These are phyloP conservation scores for Phaeosphaeria sp. DNA, from an alignment of 2,329 filamentous ascomycete species.

Conservation along the genomic window DNA sequence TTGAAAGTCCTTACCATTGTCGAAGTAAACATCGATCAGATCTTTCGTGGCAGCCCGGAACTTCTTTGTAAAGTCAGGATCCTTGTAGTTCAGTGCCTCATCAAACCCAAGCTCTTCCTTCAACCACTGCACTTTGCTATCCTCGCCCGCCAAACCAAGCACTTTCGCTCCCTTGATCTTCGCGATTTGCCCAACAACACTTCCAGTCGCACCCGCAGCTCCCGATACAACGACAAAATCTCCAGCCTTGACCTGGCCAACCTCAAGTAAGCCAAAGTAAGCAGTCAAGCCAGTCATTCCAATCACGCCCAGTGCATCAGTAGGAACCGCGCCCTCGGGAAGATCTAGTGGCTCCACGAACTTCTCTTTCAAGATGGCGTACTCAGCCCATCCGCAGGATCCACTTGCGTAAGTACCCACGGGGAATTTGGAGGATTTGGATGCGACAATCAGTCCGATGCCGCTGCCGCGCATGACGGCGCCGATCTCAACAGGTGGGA, in stretches of 20 bases:
- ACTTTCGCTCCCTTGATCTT: slow-evolving; percentile 69
- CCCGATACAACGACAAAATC: slow-evolving; percentile 80
- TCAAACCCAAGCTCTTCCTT: slow-evolving; percentile 61
- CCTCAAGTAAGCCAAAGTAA: slow-evolving; percentile 74
- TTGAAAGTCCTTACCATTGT: slow-evolving; percentile 45
- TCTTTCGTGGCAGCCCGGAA: slow-evolving; percentile 55
- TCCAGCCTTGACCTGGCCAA: slow-evolving; percentile 71
- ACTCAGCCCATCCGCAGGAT: slow-evolving; percentile 69
- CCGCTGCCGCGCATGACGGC: slow-evolving; percentile 71
- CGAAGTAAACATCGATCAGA: slow-evolving; percentile 60
- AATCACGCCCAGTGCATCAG: slow-evolving; percentile 60
- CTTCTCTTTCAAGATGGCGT: slow-evolving; percentile 64
- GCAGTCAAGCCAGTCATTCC: slow-evolving; percentile 76
- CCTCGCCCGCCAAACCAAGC: slow-evolving; percentile 59
- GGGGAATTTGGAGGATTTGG: slow-evolving; percentile 61
- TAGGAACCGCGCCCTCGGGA: slow-evolving; percentile 56
- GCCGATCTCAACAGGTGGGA: slow-evolving; percentile 72
- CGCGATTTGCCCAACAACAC: slow-evolving; percentile 77
- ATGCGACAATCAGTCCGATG: slow-evolving; percentile 68
- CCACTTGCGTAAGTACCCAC: slow-evolving; percentile 65
- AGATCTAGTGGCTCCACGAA: slow-evolving; percentile 54
- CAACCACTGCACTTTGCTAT: slow-evolving; percentile 63
- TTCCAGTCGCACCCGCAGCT: slow-evolving; percentile 79
- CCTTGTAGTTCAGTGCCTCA: slow-evolving; percentile 63
- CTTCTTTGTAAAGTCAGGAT: slow-evolving; percentile 55